Evolutionary conservation across 2,329 filamentous ascomycete genomes (phyloP), one percentile per base, ranked within the genome.

Genomic region (Cercospora zeae-maydis): DNA sequence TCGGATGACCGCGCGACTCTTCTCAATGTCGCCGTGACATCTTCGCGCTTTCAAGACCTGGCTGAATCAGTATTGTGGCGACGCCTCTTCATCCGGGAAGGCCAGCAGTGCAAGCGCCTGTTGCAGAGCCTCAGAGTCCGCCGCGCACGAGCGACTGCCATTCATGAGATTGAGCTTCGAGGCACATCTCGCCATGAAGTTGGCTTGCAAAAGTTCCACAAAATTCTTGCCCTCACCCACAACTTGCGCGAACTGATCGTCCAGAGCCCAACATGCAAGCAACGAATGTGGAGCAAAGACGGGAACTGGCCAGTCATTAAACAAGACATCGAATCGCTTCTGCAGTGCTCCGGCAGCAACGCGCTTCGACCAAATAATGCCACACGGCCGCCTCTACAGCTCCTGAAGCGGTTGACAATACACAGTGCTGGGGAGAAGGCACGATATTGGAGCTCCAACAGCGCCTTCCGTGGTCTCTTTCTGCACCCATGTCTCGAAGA

Each of bases 251-350:
- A 36, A 4, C 16, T 61, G 24, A 55, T 33, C 14, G 55, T 61
- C 6, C 36, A 61, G 37, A 61, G 58, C 52, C 36, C 58, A 13
- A 36, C 49, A 34, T 55, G 51, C 37, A 45, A 47, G 14, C 19
- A 55, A 9, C 8, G 14, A 2, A 14, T 7, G 21, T 61, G 58
- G 49, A 42, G 16, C 14, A 27, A 27, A 19, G 58, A 61, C 34
- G 58, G 24, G n/a, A 61, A 61, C n/a, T 61, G 58, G 58, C 49
- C 49, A 3, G 14, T 42, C 10, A 27, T 61, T 13, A 33, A n/a
- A 19, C 37, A 34, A 30, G 37, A 45, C 4, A 47, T 60, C 31
- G 33, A 54, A 11, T 14, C 24, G n/a, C 21, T 55, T 7, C 36
- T 61, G 27, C 34, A 19, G 9, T 14, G 30, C 52, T 47, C 56